A percentile compares a stretch with the other conserved stretches of the same genome.
Conservation (phyloP, 495 filamentous ascomycete genomes). For the Hypoxylon subgilvum region DNA sequence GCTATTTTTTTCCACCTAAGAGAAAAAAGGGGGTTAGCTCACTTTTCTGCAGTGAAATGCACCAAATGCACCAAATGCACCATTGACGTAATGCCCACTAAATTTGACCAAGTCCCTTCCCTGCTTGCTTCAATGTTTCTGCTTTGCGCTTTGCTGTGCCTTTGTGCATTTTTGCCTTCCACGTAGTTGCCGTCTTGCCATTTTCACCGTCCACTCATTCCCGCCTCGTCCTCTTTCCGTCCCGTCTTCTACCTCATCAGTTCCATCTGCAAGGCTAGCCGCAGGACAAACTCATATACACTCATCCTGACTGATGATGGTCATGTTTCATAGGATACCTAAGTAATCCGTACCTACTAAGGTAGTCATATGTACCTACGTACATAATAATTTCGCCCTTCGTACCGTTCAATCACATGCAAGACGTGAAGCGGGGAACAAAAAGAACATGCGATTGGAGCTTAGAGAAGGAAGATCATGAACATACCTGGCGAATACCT, state of each 20-base stretch:
- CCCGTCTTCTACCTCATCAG: constrained; percentile 25
- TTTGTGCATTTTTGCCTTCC: constrained; percentile 4
- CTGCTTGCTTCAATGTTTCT: constrained; percentile 14
- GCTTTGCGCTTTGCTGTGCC: constrained; percentile 16
- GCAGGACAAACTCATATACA: no score
- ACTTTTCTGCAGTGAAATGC: constrained; percentile 25
- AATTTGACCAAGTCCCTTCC: constrained; percentile 23
- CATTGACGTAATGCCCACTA: constrained; percentile 43
- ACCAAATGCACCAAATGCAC: constrained; percentile 38
- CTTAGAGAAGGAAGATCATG: constrained; percentile 24
- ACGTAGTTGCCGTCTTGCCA: not conserved
- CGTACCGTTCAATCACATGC: constrained; percentile 30
- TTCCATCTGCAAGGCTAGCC: no score
- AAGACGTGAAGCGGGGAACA: constrained; percentile 17
- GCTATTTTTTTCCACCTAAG: constrained; percentile 26
- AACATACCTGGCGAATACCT: constrained; percentile 24
- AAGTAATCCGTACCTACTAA: no score
- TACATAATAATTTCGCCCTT: not conserved
- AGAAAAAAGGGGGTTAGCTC: constrained; percentile 31
- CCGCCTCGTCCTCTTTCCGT: not conserved
- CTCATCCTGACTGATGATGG: not conserved
- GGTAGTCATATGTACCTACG: constrained; percentile 18
- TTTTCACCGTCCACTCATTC: not conserved
- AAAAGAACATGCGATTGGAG: constrained; percentile 16
- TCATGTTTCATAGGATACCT: not conserved